Evolutionary conservation across 2,329 filamentous ascomycete genomes (phyloP).

Genomic region (Colletotrichum sp.): DNA sequence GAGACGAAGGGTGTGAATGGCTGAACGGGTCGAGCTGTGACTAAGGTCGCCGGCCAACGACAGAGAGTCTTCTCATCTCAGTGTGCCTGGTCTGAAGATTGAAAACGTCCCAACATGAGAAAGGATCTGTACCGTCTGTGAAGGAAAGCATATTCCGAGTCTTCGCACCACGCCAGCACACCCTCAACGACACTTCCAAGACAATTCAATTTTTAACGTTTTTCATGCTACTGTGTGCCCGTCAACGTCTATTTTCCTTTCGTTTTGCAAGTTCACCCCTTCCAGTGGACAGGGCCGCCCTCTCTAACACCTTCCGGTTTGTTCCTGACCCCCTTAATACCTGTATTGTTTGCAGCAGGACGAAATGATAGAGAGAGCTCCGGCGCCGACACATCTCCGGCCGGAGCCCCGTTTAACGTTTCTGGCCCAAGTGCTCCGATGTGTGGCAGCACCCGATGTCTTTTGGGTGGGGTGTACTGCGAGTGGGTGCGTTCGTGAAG

Average conservation of each 20-base stretch:
- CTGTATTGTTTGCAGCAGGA: background rate
- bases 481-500: background rate
- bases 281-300: background rate
- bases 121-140: background rate
- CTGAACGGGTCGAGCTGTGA: background rate
- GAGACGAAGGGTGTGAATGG: background rate
- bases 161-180: background rate
- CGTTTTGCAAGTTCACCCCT: background rate
- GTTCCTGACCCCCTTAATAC: background rate
- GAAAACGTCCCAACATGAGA: background rate
- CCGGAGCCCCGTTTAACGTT: background rate
- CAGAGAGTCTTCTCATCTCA: background rate
- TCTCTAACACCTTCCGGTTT: background rate
- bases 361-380: background rate
- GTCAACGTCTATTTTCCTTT: background rate
- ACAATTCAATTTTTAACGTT: slow-evolving; percentile 7
- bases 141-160: background rate
- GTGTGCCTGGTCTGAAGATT: slow-evolving; percentile 5
- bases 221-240: background rate
- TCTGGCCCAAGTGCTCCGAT: background rate
- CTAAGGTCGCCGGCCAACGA: background rate
- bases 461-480: background rate
- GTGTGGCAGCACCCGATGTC: background rate
- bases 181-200: background rate
- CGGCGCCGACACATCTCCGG: background rate